A percentile compares a stretch with the other conserved stretches of the same genome.
Conservation (phyloP, 495 filamentous ascomycete genomes). For the Bacidia gigantensis region DNA sequence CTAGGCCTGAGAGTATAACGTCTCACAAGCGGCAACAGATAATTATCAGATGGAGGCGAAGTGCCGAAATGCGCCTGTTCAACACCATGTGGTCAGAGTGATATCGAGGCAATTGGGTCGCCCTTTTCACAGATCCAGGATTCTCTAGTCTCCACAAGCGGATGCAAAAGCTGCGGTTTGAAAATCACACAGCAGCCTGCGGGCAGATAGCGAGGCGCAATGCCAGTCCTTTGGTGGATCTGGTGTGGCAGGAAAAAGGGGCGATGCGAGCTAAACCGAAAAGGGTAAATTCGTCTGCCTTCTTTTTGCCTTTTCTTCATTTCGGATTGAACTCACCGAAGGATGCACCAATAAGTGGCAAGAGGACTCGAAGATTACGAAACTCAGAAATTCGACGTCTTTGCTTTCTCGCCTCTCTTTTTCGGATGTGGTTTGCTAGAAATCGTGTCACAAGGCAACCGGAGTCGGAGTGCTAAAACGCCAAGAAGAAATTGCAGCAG, state of each 20-base stretch:
- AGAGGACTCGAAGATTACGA: no score
- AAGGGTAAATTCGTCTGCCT: background rate
- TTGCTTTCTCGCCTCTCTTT: no score
- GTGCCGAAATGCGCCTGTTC: background rate
- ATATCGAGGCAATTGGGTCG: no score
- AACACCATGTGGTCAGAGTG: no score
- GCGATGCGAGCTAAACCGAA: background rate
- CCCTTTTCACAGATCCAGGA: no score
- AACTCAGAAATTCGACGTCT: no score
- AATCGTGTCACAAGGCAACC: background rate
- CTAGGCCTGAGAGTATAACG: background rate
- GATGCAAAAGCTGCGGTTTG: background rate
- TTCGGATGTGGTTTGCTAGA: no score
- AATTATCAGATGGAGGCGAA: background rate
- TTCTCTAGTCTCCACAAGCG: background rate
- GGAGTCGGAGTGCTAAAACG: background rate
- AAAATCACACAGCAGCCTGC: background rate
- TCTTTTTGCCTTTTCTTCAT: background rate
- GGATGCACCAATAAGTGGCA: background rate
- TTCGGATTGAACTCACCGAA: background rate
- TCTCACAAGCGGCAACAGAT: background rate
- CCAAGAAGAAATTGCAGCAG: background rate
- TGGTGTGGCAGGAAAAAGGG: background rate
- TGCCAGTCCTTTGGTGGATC: background rate
- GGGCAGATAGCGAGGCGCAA: background rate